Evolutionary conservation across 306 rosid genomes (phyloP).

Genomic region (Cercis canadensis): DNA sequence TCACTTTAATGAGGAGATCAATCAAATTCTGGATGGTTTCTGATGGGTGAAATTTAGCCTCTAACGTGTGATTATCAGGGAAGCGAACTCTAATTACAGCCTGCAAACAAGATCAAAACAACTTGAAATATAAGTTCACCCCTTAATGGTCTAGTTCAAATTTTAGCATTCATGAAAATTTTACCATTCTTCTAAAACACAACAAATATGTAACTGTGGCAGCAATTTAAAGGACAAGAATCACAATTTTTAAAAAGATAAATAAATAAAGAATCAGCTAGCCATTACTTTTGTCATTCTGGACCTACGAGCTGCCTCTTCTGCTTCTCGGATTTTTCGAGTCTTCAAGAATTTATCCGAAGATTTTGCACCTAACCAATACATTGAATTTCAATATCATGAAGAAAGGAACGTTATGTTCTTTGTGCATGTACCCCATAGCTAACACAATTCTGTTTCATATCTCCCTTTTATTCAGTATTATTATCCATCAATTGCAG

Average conservation of each 20-base stretch:
- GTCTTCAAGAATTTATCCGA: conserved; percentile 77
- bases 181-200: background rate
- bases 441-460: background rate
- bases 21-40: conserved; percentile 78
- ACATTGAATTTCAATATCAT: conserved; percentile 19
- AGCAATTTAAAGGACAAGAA: background rate
- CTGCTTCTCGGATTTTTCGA: conserved; percentile 83
- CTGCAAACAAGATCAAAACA: conserved; percentile 53
- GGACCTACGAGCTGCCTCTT: conserved; percentile 81
- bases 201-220: background rate
- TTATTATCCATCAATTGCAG: conserved; percentile 9
- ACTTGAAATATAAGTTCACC: conserved; percentile 10
- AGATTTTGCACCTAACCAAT: conserved; percentile 31
- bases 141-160: background rate
- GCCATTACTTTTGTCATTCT: conserved; percentile 69
- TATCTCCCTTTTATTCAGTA: background rate
- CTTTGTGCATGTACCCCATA: background rate
- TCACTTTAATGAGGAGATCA: conserved; percentile 77
- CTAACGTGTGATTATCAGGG: conserved; percentile 91
- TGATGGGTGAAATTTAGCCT: conserved; percentile 82
- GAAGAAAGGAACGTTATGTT: background rate
- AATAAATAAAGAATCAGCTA: background rate
- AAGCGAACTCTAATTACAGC: conserved; percentile 85
- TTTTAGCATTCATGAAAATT: background rate
- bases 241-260: background rate